Percentiles rank a stretch among this genome's conserved stretches.
These are phyloP conservation scores for Leishmania guyanensis DNA, from an alignment of 208 protist species.

Conservation along the genomic window DNA sequence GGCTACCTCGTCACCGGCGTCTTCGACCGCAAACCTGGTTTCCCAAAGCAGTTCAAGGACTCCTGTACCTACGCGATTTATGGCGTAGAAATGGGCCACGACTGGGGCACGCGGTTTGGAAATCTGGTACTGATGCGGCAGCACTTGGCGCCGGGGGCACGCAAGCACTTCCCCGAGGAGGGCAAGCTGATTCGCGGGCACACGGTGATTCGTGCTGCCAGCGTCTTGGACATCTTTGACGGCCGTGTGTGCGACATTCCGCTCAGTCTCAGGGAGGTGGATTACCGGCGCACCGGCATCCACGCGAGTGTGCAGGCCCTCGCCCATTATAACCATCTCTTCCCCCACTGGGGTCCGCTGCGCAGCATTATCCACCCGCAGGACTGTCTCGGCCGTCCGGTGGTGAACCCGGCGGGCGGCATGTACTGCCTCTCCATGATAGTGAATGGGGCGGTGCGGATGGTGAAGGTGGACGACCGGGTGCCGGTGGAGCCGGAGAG, in stretches of 20 bases:
- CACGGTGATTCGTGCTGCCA: conserved; percentile 15
- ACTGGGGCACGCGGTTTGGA: conserved; percentile 23
- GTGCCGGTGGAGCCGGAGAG: conserved; percentile 54
- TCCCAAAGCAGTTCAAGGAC: conserved; percentile 28
- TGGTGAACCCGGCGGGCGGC: conserved; percentile 67
- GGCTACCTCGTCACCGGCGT: conserved; percentile 78
- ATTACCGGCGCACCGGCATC: conserved; percentile 37
- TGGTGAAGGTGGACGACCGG: conserved; percentile 79
- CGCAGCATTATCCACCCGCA: conserved; percentile 72
- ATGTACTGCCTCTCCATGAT: conserved; percentile 84
- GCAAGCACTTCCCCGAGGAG: conserved; percentile 18
- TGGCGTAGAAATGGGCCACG: conserved; percentile 28
- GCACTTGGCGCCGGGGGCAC: conserved; percentile 22
- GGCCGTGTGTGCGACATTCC: conserved; percentile 65
- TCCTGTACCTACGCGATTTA: conserved; percentile 17
- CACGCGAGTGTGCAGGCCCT: conserved; percentile 62
- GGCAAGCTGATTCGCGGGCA: conserved; percentile 46
- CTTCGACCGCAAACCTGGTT: conserved; percentile 53
- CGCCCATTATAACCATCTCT: conserved; percentile 44
- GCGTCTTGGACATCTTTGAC: conserved; percentile 27
- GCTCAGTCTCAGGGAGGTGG: conserved; percentile 36
- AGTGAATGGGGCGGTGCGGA: conserved; percentile 75
- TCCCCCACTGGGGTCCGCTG: conserved; percentile 60
- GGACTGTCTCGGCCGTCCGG: conserved; percentile 47
- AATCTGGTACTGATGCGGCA: conserved; percentile 22